Base-by-base conservation (phyloP, 2,329 filamentous ascomycete genomes). In the Epichloe hybrida region DNA sequence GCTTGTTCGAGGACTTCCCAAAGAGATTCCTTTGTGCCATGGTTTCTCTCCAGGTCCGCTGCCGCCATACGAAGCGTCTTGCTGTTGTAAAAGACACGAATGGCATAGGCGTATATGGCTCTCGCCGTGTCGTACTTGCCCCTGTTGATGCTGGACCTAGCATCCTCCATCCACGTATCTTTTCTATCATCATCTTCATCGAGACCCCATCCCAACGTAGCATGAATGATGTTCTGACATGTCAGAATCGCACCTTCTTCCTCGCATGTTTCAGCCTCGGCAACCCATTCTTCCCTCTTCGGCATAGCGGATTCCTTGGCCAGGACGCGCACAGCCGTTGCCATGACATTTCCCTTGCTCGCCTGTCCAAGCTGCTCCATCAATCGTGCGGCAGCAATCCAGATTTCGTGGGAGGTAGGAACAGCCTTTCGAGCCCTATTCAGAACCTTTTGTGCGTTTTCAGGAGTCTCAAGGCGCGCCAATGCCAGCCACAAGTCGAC, bases 101-200 rank as follows among this genome's bases (percentile, higher is more conserved):
- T 75, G 0, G 89, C 84, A 64, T 96, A 95, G 2, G 87, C 87
- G 60, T 95, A 95, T 49, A 98, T 96, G 5, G 94, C 91, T 50
- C 91, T 77, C 1, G 93, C 91, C 1, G 93, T 97, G 64, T 89
- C 88, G 61, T 89, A 96, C 61, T 77, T 86, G 42, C 86, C 90
- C 53, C 89, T 76, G 52, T 81, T 82, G 62, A 89, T 90, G 60
- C 87, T 88, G 15, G 79, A 75, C 61, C 84, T 88, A 0, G 91
- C 91, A 63, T 98, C 94, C 57, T 96, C 88, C 72, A 91, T 84
- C 89, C 91, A 98, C 13, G 89, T 88, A 56, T 95, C 88, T 65
- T 94, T 95, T 31, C 93, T 83, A 63, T 97, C 91, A 59, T 98
- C 93, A 59, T 97, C 90, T 66, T 97, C 91, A 58, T 97, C 93